Evolutionary conservation across 768 basidiomycete genomes (phyloP).

Genomic region (Mycena capillaripes): DNA sequence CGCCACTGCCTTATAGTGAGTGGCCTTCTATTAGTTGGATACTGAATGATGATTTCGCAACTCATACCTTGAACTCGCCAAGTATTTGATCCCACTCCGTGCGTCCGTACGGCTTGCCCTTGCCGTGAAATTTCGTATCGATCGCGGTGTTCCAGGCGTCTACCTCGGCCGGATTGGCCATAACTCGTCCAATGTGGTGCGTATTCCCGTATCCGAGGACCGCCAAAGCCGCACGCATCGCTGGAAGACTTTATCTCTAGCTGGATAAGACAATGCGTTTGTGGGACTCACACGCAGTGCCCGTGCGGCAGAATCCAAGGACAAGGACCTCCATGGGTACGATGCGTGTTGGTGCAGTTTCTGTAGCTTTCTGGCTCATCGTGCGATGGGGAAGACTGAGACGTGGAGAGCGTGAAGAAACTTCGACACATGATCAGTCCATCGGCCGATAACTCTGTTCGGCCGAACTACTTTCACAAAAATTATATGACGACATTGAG

Average conservation of each 20-base stretch:
- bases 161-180: constrained; percentile 19
- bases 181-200: constrained; percentile 31
- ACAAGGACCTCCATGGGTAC: constrained; percentile 15
- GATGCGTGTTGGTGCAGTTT: background rate
- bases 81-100: constrained; percentile 25
- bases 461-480: too few species aligned
- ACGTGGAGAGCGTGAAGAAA: too few species aligned
- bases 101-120: background rate
- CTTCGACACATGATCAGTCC: too few species aligned
- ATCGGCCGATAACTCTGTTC: too few species aligned
- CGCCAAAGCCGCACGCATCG: constrained; percentile 30
- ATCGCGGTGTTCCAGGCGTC: constrained; percentile 24
- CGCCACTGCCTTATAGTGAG: constrained; percentile 14
- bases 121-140: constrained; percentile 13
- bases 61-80: constrained; percentile 18
- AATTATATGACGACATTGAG: too few species aligned
- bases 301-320: constrained; percentile 31
- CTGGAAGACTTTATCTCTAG: background rate
- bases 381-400: too few species aligned
- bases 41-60: background rate
- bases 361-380: background rate
- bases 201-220: constrained; percentile 24
- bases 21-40: too few species aligned
- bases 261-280: background rate
- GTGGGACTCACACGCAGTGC: constrained; percentile 24